Conservation (phyloP, 1,284 basidiomycete genomes). For the Tremellales sp. region DNA sequence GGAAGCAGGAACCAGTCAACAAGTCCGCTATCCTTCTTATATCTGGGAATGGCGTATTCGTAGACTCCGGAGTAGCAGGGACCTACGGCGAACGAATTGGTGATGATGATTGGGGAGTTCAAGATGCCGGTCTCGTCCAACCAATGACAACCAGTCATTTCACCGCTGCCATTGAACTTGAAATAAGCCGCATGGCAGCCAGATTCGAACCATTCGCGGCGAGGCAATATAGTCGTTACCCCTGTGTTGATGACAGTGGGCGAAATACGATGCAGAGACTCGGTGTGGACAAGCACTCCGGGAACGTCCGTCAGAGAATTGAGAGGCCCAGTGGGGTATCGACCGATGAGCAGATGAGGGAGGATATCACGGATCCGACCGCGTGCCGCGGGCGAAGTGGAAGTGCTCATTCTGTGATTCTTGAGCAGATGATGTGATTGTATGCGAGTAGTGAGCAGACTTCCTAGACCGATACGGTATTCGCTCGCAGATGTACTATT, state of each 20-base stretch:
- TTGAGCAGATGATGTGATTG: neutral
- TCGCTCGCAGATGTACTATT: no score
- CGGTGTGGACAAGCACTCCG: slow-evolving; percentile 6
- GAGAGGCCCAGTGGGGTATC: slow-evolving; percentile 4
- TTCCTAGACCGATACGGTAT: no score
- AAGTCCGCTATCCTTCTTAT: slow-evolving; percentile 10
- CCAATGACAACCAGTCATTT: slow-evolving; percentile 21
- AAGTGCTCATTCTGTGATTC: no score
- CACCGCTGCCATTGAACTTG: slow-evolving; percentile 23
- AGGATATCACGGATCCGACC: slow-evolving; percentile 2
- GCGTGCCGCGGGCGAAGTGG: neutral
- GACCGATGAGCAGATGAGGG: slow-evolving; percentile 2
- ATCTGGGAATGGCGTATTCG: slow-evolving; percentile 13
- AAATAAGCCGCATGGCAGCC: slow-evolving; percentile 18
- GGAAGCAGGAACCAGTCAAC: slow-evolving; percentile 19
- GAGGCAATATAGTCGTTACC: slow-evolving; percentile 20
- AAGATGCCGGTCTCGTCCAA: slow-evolving; percentile 4
- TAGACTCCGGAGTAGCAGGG: slow-evolving; percentile 12
- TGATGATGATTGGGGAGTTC: neutral
- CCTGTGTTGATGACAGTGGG: slow-evolving; percentile 15
- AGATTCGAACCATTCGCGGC: slow-evolving; percentile 16
- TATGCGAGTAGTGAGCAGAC: neutral
- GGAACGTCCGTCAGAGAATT: slow-evolving; percentile 5
- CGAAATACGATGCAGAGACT: no score
- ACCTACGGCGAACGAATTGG: slow-evolving; percentile 7